Base-by-base conservation (phyloP, 2,329 filamentous ascomycete genomes). In the Trichoderma sp. region DNA sequence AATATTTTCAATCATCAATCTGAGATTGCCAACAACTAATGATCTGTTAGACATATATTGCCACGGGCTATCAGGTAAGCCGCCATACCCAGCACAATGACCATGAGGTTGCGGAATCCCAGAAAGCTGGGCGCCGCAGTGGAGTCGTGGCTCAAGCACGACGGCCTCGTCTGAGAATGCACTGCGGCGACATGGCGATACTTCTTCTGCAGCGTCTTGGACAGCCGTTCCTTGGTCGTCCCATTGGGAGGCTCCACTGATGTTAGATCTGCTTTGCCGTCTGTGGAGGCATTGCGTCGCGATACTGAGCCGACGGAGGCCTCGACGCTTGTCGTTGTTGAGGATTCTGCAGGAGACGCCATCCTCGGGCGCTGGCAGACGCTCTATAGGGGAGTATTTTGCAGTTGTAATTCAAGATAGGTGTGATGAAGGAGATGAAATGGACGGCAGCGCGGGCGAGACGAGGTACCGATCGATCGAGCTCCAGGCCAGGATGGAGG, bases 21-120 rank as follows among this genome's bases (percentile, higher is more conserved):
- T 90, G 63, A 99, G 81, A 78, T 99, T 99, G 75, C 94, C 96
- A 61, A 95, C 93, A 76, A 98, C 93, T 94, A 24, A 71, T 49
- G 55, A 62, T 70, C 69, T 69, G 73, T 74, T 66, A 75, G 68
- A 69, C 71, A 71, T 69, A 70, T 3, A 24, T 16, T n/a, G 52
- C 53, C 49, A 27, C 58, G 3, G 2, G 11, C 52, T n/a, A 16
- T n/a, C 16, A 21, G n/a, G 31, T 52, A 4, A 52, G 29, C 33
- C 33, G 72, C 86, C 72, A 13, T 86, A 96, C 93, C 89, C 71
- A 97, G 82, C 47, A 97, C 93, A 76, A 98, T 90, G 49, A 97
- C 92, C 93, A 97, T 97, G 72, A 99, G 86, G 78, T 99, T 99
- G 70, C 95, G 87, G 78, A 99, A 98, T 0, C 96, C 96, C 19